phyloP scores from a whole-genome alignment of 1,139 yeast genomes.

The Blastobotrys apis region DNA sequence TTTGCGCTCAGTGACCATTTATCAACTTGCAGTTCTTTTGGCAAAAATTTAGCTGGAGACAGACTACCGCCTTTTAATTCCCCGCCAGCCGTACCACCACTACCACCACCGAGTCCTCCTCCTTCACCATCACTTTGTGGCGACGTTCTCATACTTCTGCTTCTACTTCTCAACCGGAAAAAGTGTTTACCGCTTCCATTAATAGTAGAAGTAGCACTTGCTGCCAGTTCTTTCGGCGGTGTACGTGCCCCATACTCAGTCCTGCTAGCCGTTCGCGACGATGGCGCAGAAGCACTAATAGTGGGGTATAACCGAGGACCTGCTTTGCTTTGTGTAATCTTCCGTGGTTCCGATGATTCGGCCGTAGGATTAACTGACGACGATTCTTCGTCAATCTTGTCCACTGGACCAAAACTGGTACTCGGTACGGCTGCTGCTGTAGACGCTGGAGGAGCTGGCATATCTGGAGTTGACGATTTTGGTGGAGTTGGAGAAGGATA shows the following conservation, averaged over 20 bases:
- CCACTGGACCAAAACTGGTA: no score
- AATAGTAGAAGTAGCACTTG: conserved; percentile 1
- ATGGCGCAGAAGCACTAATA: conserved; percentile 9
- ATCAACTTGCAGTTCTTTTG: conserved; percentile 15
- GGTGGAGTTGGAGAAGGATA: no score
- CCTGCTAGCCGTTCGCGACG: conserved; percentile 5
- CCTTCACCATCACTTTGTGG: conserved; percentile 1
- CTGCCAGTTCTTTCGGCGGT: neutral
- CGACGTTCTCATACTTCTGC: neutral
- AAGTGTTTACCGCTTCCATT: conserved; percentile 1
- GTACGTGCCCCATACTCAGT: neutral
- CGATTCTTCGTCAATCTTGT: no score
- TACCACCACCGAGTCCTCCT: no score
- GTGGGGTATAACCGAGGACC: neutral
- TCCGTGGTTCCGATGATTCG: no score
- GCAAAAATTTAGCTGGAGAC: conserved; percentile 20
- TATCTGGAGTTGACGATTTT: no score
- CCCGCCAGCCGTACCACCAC: no score
- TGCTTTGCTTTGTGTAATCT: no score
- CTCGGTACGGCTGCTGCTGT: neutral
- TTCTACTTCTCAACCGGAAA: neutral
- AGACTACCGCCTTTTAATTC: neutral
- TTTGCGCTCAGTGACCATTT: conserved; percentile 20
- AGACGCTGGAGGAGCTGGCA: neutral
- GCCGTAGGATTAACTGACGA: no score